A percentile compares a stretch with the other conserved stretches of the same genome.
phyloP scores from a whole-genome alignment of 805 yeast genomes.

The Lachancea thermotolerans region DNA sequence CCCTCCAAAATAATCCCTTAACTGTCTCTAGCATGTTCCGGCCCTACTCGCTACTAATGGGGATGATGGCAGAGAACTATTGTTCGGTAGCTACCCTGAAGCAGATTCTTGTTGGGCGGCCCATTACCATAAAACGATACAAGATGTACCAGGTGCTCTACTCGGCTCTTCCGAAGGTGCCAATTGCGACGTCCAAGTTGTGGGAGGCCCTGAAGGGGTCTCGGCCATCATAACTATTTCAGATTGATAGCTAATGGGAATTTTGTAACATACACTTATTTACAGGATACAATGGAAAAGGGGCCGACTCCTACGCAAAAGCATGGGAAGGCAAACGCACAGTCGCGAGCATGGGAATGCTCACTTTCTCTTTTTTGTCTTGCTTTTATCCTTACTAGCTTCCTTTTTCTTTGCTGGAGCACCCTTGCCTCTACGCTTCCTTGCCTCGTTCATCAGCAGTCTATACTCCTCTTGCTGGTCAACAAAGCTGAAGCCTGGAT shows the following conservation, averaged over 20 bases:
- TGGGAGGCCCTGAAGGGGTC: slow-evolving; percentile 15
- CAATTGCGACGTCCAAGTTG: slow-evolving; percentile 22
- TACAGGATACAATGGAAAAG: neutral
- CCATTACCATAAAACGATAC: slow-evolving; percentile 41
- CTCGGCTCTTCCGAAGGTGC: slow-evolving; percentile 43
- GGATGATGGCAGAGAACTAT: slow-evolving; percentile 37
- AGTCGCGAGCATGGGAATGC: neutral
- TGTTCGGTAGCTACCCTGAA: slow-evolving; percentile 36
- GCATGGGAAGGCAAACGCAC: too few relatives aligned
- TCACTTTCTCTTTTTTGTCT: slow-evolving; percentile 34
- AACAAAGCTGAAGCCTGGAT: slow-evolving; percentile 42
- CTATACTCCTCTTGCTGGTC: slow-evolving; percentile 69
- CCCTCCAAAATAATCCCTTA: slow-evolving; percentile 41
- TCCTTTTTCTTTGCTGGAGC: slow-evolving; percentile 72
- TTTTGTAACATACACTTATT: neutral
- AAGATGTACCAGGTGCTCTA: slow-evolving; percentile 45
- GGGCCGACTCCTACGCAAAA: too few relatives aligned
- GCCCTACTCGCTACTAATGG: slow-evolving; percentile 39
- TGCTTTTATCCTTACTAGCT: slow-evolving; percentile 32
- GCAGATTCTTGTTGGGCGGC: slow-evolving; percentile 39
- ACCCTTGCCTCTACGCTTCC: slow-evolving; percentile 84
- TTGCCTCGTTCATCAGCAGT: slow-evolving; percentile 51
- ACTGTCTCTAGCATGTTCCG: slow-evolving; percentile 39
- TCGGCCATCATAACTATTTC: neutral
- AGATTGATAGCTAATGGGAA: neutral